These are phyloP conservation scores for Sisymbrium altissimum DNA, from an alignment of 345 rosid genomes.

Conservation along the genomic window DNA sequence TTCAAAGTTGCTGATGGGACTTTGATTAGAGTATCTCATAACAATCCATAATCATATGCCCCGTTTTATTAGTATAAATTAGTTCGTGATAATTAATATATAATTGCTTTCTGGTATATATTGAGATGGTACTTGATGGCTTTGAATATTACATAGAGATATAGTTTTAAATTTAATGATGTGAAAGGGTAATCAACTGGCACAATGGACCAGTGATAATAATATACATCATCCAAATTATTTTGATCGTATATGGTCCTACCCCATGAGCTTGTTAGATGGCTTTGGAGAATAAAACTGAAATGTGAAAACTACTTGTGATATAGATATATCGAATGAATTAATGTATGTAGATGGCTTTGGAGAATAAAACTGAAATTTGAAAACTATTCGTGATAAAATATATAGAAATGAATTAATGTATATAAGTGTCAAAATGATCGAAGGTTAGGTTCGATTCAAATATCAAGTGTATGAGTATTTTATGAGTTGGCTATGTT, in stretches of 20 bases:
- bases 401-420: too few species aligned
- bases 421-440: neutral
- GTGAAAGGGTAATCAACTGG: conserved; percentile 25
- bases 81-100: conserved; percentile 16
- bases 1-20: conserved; percentile 30
- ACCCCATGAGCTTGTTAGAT: conserved; percentile 12
- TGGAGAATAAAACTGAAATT: conserved; percentile 1
- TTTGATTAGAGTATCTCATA: conserved; percentile 32
- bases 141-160: conserved; percentile 14
- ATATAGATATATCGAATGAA: neutral
- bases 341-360: neutral
- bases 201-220: conserved; percentile 21
- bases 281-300: conserved; percentile 8
- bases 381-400: conserved; percentile 14
- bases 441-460: neutral
- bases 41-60: conserved; percentile 23
- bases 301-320: conserved; percentile 14
- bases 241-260: conserved; percentile 28
- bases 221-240: conserved; percentile 11
- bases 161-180: conserved; percentile 17
- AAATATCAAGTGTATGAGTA: neutral
- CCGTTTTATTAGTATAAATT: conserved; percentile 6
- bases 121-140: neutral
- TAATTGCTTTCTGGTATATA: conserved; percentile 1
- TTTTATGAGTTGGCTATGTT: neutral